phyloP scores from a whole-genome alignment of 202 grass and related monocot genomes.

The Digitaria exilis region DNA sequence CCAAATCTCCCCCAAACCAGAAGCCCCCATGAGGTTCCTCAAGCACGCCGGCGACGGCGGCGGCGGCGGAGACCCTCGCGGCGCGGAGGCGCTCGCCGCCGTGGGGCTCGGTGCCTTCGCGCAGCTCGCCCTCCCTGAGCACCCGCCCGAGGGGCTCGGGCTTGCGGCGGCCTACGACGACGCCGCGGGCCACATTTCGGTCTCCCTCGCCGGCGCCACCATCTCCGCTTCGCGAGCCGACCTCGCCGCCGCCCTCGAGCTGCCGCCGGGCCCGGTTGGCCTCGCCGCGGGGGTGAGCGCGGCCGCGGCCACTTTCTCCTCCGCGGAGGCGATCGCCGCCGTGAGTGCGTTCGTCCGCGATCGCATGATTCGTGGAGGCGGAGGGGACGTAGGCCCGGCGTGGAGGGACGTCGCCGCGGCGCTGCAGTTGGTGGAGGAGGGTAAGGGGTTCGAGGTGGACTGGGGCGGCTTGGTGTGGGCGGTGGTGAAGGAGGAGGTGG shows the following conservation, averaged over 20 bases:
- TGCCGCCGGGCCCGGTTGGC: conserved; percentile 2
- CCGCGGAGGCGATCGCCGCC: conserved; percentile 43
- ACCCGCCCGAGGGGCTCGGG: conserved; percentile 5
- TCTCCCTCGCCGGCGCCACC: not conserved
- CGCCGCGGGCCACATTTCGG: conserved; percentile 3
- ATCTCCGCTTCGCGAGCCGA: conserved; percentile 7
- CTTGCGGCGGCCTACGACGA: conserved; percentile 23
- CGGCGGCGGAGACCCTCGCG: not conserved
- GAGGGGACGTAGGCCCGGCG: not conserved
- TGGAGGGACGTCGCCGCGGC: conserved; percentile 33
- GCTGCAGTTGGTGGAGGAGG: conserved; percentile 40
- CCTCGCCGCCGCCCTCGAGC: conserved; percentile 36
- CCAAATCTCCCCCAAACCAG: conserved; percentile 41
- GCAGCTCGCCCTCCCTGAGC: conserved; percentile 23
- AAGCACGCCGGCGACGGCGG: not conserved
- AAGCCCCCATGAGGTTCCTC: conserved; percentile 6
- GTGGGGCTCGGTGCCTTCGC: conserved; percentile 34
- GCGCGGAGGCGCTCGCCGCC: not conserved
- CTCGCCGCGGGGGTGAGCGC: not conserved
- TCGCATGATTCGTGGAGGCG: conserved; percentile 34
- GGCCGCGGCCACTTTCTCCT: conserved; percentile 14
- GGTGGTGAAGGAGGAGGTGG: conserved; percentile 21
- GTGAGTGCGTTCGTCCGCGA: conserved; percentile 34
- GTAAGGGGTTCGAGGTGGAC: conserved; percentile 41
- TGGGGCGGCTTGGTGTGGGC: conserved; percentile 42